Evolutionary conservation across 106 monocot genomes (phyloP).

Genomic region (Ottelia alismoides): DNA sequence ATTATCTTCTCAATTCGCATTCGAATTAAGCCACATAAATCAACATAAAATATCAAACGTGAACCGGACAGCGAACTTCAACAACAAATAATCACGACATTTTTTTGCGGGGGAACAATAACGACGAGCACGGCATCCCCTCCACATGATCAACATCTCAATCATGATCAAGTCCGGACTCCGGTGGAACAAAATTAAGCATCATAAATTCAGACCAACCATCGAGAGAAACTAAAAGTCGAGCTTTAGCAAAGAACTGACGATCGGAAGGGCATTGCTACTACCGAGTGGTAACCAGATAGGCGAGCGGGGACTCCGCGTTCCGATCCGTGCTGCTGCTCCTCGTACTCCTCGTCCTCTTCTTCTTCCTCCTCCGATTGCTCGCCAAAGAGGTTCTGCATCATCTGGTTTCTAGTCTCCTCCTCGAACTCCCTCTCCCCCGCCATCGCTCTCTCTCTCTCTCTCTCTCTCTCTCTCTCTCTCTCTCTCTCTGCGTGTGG

Average conservation of each 20-base stretch:
- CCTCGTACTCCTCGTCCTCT: slow-evolving; percentile 43
- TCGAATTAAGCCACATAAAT: no score
- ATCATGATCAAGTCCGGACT: no score
- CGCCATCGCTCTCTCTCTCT: slow-evolving; percentile 5
- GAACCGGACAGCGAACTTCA: no score
- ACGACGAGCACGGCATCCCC: no score
- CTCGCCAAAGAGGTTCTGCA: slow-evolving; percentile 98
- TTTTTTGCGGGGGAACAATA: no score
- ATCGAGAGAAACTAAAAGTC: background rate
- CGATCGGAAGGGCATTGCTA: background rate
- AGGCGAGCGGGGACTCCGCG: background rate
- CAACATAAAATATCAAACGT: no score
- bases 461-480: no score
- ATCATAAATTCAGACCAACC: background rate
- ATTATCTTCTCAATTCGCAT: no score
- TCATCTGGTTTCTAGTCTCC: slow-evolving; percentile 81
- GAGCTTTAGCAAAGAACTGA: background rate
- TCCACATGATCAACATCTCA: no score
- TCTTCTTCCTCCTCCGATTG: slow-evolving; percentile 92
- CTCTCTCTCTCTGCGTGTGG: no score
- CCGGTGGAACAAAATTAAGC: background rate
- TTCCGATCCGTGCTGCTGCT: background rate
- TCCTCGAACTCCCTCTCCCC: slow-evolving; percentile 24
- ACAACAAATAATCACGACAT: no score
- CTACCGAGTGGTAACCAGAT: slow-evolving; percentile 48